Evolutionary conservation across 306 rosid genomes (phyloP).

Genomic region (Fagus sylvatica): DNA sequence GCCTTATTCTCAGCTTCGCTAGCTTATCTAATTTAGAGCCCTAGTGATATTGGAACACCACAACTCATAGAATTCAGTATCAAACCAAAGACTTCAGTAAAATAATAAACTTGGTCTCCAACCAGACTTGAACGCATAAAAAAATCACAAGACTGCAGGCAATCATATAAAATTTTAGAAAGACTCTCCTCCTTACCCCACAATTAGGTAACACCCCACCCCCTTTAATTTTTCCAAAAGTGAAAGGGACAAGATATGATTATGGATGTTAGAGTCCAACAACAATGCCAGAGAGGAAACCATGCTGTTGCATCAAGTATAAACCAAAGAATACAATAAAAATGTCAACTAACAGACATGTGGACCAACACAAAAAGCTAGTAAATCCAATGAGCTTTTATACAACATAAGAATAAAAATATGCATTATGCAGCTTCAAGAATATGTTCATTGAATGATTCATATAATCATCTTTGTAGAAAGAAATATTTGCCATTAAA

Average conservation of each 20-base stretch:
- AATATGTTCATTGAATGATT: background rate
- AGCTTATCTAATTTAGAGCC: too few relatives aligned
- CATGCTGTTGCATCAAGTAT: background rate
- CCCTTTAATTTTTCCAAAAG: background rate
- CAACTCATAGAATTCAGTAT: background rate
- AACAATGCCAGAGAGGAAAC: background rate
- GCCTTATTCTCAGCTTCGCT: too few relatives aligned
- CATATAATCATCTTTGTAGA: background rate
- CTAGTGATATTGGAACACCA: too few relatives aligned
- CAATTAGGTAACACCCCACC: background rate
- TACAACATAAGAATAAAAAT: too few relatives aligned
- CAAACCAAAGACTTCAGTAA: background rate
- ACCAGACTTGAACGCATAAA: background rate
- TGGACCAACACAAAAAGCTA: background rate
- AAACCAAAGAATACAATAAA: background rate
- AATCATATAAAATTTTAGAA: background rate
- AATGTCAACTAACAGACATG: background rate
- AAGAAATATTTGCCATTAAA: background rate
- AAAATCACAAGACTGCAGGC: background rate
- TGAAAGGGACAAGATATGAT: background rate
- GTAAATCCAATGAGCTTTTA: background rate
- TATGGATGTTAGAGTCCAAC: background rate
- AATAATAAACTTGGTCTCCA: background rate
- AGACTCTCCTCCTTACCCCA: background rate
- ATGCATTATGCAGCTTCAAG: background rate